These are phyloP conservation scores for Lactarius pseudohatsudake DNA, from an alignment of 768 basidiomycete genomes.

Conservation along the genomic window DNA sequence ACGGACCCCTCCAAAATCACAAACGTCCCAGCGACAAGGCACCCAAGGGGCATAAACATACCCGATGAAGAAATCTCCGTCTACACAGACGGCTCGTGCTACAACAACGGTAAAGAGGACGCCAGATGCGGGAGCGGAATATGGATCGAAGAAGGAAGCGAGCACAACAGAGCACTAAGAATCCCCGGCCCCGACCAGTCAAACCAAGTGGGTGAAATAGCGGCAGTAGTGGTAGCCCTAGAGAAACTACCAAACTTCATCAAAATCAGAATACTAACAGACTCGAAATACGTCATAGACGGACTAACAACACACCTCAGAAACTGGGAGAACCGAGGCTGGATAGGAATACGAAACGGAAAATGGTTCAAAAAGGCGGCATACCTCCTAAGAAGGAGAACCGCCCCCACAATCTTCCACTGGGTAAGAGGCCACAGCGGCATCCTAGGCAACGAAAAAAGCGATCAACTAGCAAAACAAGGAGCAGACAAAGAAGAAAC, in stretches of 20 bases:
- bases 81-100: no score
- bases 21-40: no score
- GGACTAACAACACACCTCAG: neutral
- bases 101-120: no score
- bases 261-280: neutral
- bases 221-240: neutral
- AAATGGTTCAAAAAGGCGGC: slow-evolving; percentile 7
- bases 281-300: neutral
- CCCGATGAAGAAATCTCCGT: no score
- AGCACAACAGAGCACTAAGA: neutral
- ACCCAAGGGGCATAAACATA: no score
- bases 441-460: neutral
- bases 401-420: neutral
- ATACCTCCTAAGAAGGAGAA: neutral
- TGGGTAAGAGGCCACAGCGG: slow-evolving; percentile 2
- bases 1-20: no score
- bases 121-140: no score
- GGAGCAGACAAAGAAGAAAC: neutral
- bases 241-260: rapidly evolving
- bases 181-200: slow-evolving; percentile 13
- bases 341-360: neutral
- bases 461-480: neutral
- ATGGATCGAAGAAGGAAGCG: no score
- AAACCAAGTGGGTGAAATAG: neutral
- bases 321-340: slow-evolving; percentile 1